These are phyloP conservation scores for Lentinula raphanica DNA, from an alignment of 768 basidiomycete species.

Conservation along the genomic window DNA sequence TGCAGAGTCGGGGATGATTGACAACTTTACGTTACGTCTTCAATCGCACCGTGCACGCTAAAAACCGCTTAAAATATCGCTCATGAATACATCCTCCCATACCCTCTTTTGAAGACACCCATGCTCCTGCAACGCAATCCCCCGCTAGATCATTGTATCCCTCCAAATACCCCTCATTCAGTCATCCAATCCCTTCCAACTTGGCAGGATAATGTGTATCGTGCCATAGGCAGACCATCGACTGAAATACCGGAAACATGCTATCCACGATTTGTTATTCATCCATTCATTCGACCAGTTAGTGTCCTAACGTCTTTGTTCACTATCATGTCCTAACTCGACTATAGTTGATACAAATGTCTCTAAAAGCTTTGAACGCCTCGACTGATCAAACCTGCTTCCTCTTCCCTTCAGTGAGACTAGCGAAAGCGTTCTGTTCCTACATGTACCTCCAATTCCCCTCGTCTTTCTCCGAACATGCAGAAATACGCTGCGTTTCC, in stretches of 20 bases:
- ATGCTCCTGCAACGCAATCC: slow-evolving; percentile 2
- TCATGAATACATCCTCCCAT: neutral
- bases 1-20: no score
- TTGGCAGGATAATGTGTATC: slow-evolving; percentile 87
- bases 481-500: slow-evolving; percentile 68
- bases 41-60: no score
- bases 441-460: slow-evolving; percentile 2
- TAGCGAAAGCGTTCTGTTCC: slow-evolving; percentile 57
- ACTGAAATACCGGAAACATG: slow-evolving; percentile 77
- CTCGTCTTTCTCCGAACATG: neutral
- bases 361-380: neutral
- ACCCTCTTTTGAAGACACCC: neutral
- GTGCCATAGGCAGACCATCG: slow-evolving; percentile 84
- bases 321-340: neutral
- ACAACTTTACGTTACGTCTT: no score
- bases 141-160: slow-evolving; percentile 47
- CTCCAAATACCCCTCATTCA: slow-evolving; percentile 77
- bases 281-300: slow-evolving; percentile 79
- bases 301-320: slow-evolving; percentile 14
- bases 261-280: slow-evolving; percentile 94
- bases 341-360: neutral
- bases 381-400: neutral
- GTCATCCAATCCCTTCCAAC: slow-evolving; percentile 91
- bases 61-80: neutral
- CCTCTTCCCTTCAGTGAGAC: slow-evolving; percentile 36